phyloP scores from a whole-genome alignment of 345 rosid genomes.

The Citrus cavaleriei region DNA sequence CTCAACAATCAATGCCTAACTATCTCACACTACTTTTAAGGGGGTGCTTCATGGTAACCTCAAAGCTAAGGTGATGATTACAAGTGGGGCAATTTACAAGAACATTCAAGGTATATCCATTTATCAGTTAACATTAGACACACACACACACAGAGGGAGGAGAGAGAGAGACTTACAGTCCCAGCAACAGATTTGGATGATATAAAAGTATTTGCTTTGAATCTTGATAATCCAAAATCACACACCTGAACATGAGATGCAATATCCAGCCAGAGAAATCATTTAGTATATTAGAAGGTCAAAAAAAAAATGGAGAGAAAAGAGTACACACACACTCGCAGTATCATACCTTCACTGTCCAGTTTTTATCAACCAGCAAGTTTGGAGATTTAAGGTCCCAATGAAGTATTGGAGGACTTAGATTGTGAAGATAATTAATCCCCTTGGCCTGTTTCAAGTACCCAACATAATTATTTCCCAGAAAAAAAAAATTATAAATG shows the following conservation, averaged over 20 bases:
- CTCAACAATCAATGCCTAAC: not conserved
- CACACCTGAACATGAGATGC: slow-evolving; percentile 53
- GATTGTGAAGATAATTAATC: slow-evolving; percentile 88
- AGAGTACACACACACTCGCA: too few relatives aligned
- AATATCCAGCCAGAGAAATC: not conserved
- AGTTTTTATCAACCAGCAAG: slow-evolving; percentile 89
- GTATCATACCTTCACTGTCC: slow-evolving; percentile 80
- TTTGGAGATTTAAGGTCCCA: slow-evolving; percentile 99
- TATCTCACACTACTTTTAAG: not conserved
- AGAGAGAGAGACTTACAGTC: slow-evolving; percentile 57
- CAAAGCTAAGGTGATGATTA: not conserved
- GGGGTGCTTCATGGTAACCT: not conserved
- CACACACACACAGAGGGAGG: not conserved
- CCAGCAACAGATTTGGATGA: slow-evolving; percentile 98
- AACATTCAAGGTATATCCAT: not conserved
- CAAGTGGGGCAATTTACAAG: not conserved
- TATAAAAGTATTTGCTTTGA: slow-evolving; percentile 82
- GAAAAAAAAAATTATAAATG: not conserved
- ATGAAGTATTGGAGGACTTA: slow-evolving; percentile 86
- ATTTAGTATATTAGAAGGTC: not conserved
- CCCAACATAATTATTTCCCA: slow-evolving; percentile 5
- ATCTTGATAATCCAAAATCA: slow-evolving; percentile 95
- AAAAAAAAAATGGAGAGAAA: too few relatives aligned
- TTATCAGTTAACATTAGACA: not conserved
- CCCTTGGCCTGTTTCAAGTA: slow-evolving; percentile 85